Evolutionary conservation across 2,329 filamentous ascomycete species (phyloP).

Genomic region (Ophiostoma ulmi): DNA sequence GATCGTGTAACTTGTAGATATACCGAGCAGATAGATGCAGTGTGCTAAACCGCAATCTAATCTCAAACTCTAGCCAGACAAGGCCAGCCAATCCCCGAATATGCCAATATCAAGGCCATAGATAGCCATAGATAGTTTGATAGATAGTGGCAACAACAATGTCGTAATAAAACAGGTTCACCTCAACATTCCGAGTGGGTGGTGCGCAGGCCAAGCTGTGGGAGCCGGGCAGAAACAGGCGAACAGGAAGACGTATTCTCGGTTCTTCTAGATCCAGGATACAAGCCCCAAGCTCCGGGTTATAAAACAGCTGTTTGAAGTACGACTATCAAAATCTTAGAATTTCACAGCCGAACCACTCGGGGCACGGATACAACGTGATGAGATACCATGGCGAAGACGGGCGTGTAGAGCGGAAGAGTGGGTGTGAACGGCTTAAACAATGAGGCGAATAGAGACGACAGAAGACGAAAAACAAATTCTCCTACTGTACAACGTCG

Average conservation of each 20-base stretch:
- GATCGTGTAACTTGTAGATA: background rate
- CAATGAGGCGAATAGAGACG: background rate
- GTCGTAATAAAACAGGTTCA: slow-evolving; percentile 1
- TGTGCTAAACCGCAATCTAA: background rate
- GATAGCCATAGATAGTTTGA: background rate
- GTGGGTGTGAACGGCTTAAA: background rate
- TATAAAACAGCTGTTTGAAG: background rate
- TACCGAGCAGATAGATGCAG: background rate
- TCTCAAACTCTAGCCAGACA: slow-evolving; percentile 5
- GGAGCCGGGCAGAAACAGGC: background rate
- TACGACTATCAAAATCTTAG: background rate
- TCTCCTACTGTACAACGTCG: background rate
- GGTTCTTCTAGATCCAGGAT: background rate
- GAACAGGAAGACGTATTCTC: background rate
- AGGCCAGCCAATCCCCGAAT: background rate
- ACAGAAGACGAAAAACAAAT: slow-evolving; percentile 3
- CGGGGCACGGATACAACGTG: background rate
- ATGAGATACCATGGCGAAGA: background rate
- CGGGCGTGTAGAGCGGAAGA: background rate
- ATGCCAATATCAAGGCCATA: background rate
- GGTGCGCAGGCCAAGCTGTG: background rate
- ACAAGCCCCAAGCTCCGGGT: background rate
- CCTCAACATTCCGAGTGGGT: background rate
- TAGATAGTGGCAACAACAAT: slow-evolving; percentile 1
- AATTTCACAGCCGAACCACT: background rate